Conservation (phyloP, 306 rosid genomes). For the Potentilla sterilis region DNA sequence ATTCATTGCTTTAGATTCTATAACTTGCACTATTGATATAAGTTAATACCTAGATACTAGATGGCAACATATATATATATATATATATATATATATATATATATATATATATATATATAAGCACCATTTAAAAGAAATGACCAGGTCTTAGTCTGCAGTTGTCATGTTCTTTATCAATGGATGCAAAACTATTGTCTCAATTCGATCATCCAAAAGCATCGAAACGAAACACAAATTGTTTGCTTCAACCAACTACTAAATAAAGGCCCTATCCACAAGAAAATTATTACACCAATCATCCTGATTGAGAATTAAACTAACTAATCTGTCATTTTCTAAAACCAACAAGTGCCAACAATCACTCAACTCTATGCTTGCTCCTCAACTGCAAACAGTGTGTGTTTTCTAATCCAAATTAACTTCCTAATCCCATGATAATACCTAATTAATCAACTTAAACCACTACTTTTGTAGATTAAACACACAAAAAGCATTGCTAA, state of each 20-base stretch:
- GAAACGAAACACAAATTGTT: background rate
- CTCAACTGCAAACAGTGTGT: background rate
- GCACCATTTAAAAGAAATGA: background rate
- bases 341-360: background rate
- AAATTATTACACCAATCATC: background rate
- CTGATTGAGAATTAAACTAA: background rate
- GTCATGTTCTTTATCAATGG: conserved; percentile 7
- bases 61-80: no score
- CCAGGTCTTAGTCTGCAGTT: background rate
- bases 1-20: background rate
- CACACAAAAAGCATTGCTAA: background rate
- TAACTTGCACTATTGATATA: background rate
- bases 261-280: background rate
- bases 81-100: no score
- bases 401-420: conserved; percentile 9
- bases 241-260: background rate
- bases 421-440: background rate
- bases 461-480: conserved; percentile 15
- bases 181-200: background rate
- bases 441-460: background rate
- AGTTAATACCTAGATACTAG: background rate
- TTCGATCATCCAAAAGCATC: background rate
- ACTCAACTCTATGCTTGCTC: background rate
- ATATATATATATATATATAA: no score
- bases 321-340: conserved; percentile 1